Base-by-base conservation (phyloP, 805 yeast genomes). In the Kregervanrija pseudodelftensis region DNA sequence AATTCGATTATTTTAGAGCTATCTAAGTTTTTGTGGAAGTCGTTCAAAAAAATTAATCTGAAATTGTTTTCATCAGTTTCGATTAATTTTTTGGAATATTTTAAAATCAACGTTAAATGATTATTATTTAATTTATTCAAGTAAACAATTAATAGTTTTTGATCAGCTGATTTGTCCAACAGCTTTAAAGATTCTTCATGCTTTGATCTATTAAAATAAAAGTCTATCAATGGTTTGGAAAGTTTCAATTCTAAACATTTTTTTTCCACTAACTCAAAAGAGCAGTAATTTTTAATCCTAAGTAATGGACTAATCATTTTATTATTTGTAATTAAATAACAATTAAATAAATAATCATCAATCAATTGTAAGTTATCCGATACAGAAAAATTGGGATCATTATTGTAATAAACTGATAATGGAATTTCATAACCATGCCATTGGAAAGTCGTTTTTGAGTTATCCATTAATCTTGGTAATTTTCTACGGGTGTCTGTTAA, bases 301-400 rank as follows among this genome's bases (percentile, higher is more conserved):
- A 91, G 69, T 15, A 91, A 74, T 0, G 98, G 93, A 0, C 91
- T 95, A 11, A 91, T 74, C 59, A 91, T 69, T 49, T 82, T 74
- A 0, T 86, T 85, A 44, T 78, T 77, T 30, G 77, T 76, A n/a
- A 78, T 58, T 46, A 79, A 68, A 58, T 93, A 91, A 48, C 93
- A 77, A 42, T 77, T 69, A 55, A 91, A 87, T 14, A 93, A 68
- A 1, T 87, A 72, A 0, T 95, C 84, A 57, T 91, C 99, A 2
- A 93, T 75, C 1, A 74, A 47, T 5, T 55, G 56, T 4, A 70
- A 58, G 39, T 77, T 64, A 10, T 69, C 60, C 16, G 66, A 54
- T 8, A 52, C 48, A 1, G 47, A 44, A 28, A 46, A 43, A 8
- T 45, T 44, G 1, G 39, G 12, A 14, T 50, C 47, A 17, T 47